Evolutionary conservation across 179 eudicot genomes (phyloP).

Genomic region (Drosera spatulata): DNA sequence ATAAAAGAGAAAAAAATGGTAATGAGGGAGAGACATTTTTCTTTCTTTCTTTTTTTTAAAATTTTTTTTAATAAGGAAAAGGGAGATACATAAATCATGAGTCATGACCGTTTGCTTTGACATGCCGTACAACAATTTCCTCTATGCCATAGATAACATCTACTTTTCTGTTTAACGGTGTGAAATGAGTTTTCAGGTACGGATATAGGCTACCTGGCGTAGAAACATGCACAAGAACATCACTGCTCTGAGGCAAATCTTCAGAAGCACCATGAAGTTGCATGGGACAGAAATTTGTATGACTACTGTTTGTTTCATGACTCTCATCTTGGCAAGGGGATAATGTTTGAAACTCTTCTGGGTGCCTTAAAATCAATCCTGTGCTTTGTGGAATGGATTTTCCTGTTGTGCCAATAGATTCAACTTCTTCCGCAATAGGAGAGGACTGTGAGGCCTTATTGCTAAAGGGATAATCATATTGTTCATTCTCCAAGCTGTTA

Average conservation of each 20-base stretch:
- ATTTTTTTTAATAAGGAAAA: no score
- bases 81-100: no score
- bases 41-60: no score
- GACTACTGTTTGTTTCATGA: constrained; percentile 4
- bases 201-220: constrained; percentile 13
- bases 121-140: no score
- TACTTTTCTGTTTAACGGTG: no score
- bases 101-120: no score
- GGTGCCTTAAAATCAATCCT: constrained; percentile 6
- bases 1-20: no score
- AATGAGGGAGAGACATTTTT: no score
- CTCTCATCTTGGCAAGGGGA: constrained; percentile 13
- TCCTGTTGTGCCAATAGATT: constrained; percentile 11
- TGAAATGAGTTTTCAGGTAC: constrained; percentile 1
- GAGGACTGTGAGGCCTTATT: constrained; percentile 15
- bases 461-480: constrained; percentile 12
- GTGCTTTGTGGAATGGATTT: constrained; percentile 9
- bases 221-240: constrained; percentile 14
- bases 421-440: constrained; percentile 18
- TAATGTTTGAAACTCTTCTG: constrained; percentile 6
- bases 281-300: constrained; percentile 4
- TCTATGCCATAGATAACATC: no score
- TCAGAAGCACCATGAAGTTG: constrained; percentile 5
- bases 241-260: constrained; percentile 15
- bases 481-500: constrained; percentile 47